Percentiles rank a stretch among this genome's conserved stretches.
Conservation (phyloP, 352 stramenopile species). For the Globisporangium recalcitrans region DNA sequence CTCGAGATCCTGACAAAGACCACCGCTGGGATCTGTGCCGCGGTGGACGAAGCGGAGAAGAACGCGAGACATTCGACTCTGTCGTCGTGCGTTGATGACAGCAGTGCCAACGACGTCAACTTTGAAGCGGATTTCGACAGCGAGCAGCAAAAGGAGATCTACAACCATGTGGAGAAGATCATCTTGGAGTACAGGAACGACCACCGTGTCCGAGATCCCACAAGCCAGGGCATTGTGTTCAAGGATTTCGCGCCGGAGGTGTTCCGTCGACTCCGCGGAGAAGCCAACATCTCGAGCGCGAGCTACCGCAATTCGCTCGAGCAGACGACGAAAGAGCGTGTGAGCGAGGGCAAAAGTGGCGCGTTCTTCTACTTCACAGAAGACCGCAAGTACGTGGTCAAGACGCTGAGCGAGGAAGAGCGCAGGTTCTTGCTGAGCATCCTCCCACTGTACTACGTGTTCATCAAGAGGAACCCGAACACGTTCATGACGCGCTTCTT, state of each 20-base stretch:
- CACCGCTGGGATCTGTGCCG: slow-evolving; percentile 79
- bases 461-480: slow-evolving; percentile 56
- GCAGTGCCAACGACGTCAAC: not conserved
- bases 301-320: slow-evolving; percentile 67
- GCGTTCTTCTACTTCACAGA: slow-evolving; percentile 84
- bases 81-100: slow-evolving; percentile 18
- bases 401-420: slow-evolving; percentile 73
- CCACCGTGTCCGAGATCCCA: slow-evolving; percentile 25
- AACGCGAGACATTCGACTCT: slow-evolving; percentile 39
- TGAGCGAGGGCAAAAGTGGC: slow-evolving; percentile 79
- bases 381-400: slow-evolving; percentile 81
- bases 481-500: slow-evolving; percentile 83
- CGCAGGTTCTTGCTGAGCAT: slow-evolving; percentile 73
- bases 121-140: slow-evolving; percentile 35
- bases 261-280: slow-evolving; percentile 61
- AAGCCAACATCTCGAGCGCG: slow-evolving; percentile 51
- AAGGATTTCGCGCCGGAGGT: slow-evolving; percentile 80
- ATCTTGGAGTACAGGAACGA: slow-evolving; percentile 67
- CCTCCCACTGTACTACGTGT: slow-evolving; percentile 64
- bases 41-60: slow-evolving; percentile 55
- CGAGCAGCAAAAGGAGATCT: slow-evolving; percentile 54
- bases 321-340: slow-evolving; percentile 69
- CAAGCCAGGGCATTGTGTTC: slow-evolving; percentile 62
- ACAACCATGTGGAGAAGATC: slow-evolving; percentile 71
- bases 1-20: slow-evolving; percentile 85